A percentile compares a stretch with the other conserved stretches of the same genome.
These are phyloP conservation scores for Escovopsis weberi DNA, from an alignment of 2,329 filamentous ascomycete species.

Conservation along the genomic window DNA sequence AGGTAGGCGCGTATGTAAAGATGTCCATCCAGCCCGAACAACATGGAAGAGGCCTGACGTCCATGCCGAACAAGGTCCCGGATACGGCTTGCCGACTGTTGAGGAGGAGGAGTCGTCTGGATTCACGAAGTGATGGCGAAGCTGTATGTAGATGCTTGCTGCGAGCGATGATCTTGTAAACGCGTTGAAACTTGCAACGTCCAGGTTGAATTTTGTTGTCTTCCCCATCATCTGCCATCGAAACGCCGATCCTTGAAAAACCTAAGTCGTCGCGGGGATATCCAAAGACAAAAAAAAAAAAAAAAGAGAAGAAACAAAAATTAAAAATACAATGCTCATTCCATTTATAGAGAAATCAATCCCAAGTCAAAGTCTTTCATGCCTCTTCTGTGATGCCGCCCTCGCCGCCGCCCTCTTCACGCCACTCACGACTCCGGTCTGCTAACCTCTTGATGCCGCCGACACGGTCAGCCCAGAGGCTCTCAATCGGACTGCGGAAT, in stretches of 20 bases:
- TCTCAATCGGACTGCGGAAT: conserved; percentile 79
- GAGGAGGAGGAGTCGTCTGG: too few species aligned
- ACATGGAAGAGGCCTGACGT: too few species aligned
- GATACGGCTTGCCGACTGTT: too few species aligned
- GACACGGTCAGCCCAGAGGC: conserved; percentile 75
- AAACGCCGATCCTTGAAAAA: background rate
- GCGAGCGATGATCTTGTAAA: conserved; percentile 5
- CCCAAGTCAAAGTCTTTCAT: conserved; percentile 15
- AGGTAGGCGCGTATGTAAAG: too few species aligned
- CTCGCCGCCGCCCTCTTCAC: conserved; percentile 69
- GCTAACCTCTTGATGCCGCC: conserved; percentile 67
- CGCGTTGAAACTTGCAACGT: conserved; percentile 7
- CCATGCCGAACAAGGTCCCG: too few species aligned
- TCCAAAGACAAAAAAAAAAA: too few species aligned
- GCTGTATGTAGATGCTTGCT: background rate
- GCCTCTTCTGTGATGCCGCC: conserved; percentile 47
- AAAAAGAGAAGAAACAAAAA: too few species aligned
- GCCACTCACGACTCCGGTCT: conserved; percentile 79
- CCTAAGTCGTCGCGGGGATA: too few species aligned
- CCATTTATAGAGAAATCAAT: too few species aligned
- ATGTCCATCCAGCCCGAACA: too few species aligned
- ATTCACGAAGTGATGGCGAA: background rate
- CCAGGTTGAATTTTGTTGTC: background rate
- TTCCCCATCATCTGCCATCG: conserved; percentile 1
- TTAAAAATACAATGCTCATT: too few species aligned